Evolutionary conservation across 2,329 filamentous ascomycete species (phyloP).

Genomic region (Diaporthe sp.): DNA sequence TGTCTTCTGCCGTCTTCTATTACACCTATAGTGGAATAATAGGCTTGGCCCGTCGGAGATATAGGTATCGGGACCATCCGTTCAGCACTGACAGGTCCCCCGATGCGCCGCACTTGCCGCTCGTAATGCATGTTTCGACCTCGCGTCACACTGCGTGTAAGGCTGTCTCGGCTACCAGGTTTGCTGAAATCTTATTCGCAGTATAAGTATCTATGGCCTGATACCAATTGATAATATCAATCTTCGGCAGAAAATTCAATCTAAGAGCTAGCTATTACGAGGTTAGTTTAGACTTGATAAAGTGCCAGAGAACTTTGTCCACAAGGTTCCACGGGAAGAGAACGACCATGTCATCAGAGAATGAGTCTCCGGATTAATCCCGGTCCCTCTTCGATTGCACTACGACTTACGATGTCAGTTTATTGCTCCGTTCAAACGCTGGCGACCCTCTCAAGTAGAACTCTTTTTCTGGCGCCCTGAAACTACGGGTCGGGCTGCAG

Average conservation of each 20-base stretch:
- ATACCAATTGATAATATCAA: not conserved
- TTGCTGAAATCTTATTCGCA: not conserved
- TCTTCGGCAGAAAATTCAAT: not conserved
- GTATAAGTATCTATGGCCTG: not conserved
- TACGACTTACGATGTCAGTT: not conserved
- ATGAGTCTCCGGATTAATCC: not conserved
- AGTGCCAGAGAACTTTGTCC: not conserved
- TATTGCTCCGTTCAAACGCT: not conserved
- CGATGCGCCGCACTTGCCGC: not conserved
- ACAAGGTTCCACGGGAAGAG: too few relatives aligned
- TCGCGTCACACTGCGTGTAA: not conserved
- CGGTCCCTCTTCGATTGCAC: not conserved
- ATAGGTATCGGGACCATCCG: slow-evolving; percentile 7
- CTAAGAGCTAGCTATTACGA: not conserved
- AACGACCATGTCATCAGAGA: not conserved
- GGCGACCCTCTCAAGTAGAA: not conserved
- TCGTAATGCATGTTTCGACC: not conserved
- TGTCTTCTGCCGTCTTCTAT: not conserved
- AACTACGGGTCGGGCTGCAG: not conserved
- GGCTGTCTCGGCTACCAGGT: slow-evolving; percentile 11
- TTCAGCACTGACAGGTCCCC: not conserved
- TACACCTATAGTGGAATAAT: too few relatives aligned
- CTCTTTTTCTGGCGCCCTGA: not conserved
- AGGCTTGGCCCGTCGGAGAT: not conserved
- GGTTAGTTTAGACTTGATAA: not conserved